These are phyloP conservation scores for Chernovozyma aurita DNA, from an alignment of 1,139 yeast species.

Conservation along the genomic window DNA sequence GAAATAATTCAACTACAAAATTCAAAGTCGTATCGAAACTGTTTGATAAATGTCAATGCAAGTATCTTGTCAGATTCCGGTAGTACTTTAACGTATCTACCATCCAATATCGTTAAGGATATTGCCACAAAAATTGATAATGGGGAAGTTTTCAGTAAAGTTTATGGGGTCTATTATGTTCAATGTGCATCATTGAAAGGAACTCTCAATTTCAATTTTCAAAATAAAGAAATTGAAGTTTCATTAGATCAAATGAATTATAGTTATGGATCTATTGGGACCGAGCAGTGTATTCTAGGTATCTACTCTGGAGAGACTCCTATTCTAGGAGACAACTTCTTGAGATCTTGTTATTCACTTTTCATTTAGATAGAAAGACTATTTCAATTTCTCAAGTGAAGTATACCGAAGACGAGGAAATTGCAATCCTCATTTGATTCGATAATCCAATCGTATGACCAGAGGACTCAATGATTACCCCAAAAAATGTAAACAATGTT, in stretches of 20 bases:
- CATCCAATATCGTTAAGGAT: constrained; percentile 14
- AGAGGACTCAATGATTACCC: background rate
- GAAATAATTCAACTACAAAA: no score
- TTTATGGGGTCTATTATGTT: constrained; percentile 19
- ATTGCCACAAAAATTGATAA: constrained; percentile 15
- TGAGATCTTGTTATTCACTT: constrained; percentile 34
- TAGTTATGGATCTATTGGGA: constrained; percentile 3
- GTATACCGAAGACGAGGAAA: constrained; percentile 22
- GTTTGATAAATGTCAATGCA: constrained; percentile 10
- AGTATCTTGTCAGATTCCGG: constrained; percentile 37
- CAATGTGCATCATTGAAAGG: constrained; percentile 25
- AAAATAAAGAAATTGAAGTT: constrained; percentile 18
- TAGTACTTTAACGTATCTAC: constrained; percentile 32
- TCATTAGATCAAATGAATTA: constrained; percentile 21
- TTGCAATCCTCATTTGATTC: no score
- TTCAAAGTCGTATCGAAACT: no score
- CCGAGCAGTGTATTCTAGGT: constrained; percentile 12
- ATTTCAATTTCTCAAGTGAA: constrained; percentile 36
- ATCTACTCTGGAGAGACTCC: constrained; percentile 8
- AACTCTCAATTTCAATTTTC: constrained; percentile 25
- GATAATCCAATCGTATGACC: background rate
- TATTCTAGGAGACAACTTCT: constrained; percentile 34
- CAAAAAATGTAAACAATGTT: no score
- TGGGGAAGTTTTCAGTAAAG: constrained; percentile 14
- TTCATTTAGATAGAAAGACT: constrained; percentile 33